A percentile compares a stretch with the other conserved stretches of the same genome.
Evolutionary conservation across 768 basidiomycete genomes (phyloP).

Genomic region (Strobilomyces echinocephalus): DNA sequence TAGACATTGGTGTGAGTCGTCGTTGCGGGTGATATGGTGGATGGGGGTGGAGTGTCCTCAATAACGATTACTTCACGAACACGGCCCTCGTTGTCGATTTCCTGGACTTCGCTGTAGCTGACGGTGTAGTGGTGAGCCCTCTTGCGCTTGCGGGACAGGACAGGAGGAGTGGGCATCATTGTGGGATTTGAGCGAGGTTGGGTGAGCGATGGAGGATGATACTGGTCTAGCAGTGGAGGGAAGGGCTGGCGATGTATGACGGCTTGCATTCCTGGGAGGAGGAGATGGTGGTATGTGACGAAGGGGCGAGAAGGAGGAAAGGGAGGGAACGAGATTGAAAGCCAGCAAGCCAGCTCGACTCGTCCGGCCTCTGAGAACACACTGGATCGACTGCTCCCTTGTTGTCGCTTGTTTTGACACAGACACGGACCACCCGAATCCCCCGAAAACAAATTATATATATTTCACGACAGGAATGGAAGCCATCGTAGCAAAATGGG

Average conservation of each 20-base stretch:
- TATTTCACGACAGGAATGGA: slow-evolving; percentile 5
- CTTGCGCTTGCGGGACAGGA: slow-evolving; percentile 77
- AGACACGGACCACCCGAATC: slow-evolving; percentile 13
- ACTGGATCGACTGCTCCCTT: slow-evolving; percentile 30
- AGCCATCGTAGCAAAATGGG: background rate
- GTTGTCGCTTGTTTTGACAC: slow-evolving; percentile 26
- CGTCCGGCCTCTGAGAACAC: slow-evolving; percentile 30
- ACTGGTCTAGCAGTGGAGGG: slow-evolving; percentile 58
- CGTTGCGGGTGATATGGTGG: slow-evolving; percentile 69
- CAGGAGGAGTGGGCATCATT: slow-evolving; percentile 66
- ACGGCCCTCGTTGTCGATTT: slow-evolving; percentile 73
- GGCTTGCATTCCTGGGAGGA: slow-evolving; percentile 65
- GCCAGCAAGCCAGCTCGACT: slow-evolving; percentile 33
- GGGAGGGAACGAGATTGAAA: slow-evolving; percentile 32
- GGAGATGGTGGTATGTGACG: slow-evolving; percentile 42
- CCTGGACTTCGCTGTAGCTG: slow-evolving; percentile 84
- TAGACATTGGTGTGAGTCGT: slow-evolving; percentile 66
- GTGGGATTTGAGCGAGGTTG: slow-evolving; percentile 45
- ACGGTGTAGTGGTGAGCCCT: slow-evolving; percentile 76
- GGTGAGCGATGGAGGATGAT: slow-evolving; percentile 56
- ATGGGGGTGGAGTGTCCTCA: slow-evolving; percentile 83
- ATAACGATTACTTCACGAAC: slow-evolving; percentile 88
- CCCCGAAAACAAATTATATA: background rate
- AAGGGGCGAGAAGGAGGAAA: slow-evolving; percentile 12
- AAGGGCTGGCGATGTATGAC: slow-evolving; percentile 62